These are phyloP conservation scores for Pouteria glomerata DNA, from an alignment of 148 eudicot species.

Conservation along the genomic window DNA sequence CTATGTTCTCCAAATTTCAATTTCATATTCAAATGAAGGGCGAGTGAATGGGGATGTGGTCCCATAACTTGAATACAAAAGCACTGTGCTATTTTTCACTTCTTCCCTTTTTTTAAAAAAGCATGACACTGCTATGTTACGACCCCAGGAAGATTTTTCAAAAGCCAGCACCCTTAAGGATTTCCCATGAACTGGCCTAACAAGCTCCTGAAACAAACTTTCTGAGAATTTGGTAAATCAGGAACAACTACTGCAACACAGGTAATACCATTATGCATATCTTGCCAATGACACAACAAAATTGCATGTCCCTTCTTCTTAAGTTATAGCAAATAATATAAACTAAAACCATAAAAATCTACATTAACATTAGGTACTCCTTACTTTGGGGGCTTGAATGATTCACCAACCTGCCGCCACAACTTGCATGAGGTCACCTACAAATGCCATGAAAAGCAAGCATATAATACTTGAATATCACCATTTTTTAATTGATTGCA, in stretches of 20 bases:
- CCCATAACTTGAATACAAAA: neutral
- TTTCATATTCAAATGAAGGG: neutral
- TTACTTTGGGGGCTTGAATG: slow-evolving; percentile 61
- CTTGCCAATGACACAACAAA: neutral
- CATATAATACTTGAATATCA: slow-evolving; percentile 1
- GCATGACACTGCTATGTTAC: no score
- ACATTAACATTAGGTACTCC: slow-evolving; percentile 12
- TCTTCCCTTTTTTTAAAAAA: no score
- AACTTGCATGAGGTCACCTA: slow-evolving; percentile 53
- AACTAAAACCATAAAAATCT: neutral
- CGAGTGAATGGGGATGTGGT: neutral
- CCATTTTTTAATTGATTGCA: neutral
- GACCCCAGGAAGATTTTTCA: neutral
- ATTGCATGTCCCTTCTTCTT: neutral
- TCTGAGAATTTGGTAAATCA: neutral
- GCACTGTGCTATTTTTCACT: neutral
- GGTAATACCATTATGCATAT: neutral
- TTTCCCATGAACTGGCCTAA: neutral
- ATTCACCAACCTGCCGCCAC: slow-evolving; percentile 59
- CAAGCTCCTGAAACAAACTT: neutral
- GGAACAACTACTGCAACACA: neutral
- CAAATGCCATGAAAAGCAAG: slow-evolving; percentile 5
- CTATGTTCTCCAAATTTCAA: neutral
- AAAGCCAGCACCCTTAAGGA: neutral
- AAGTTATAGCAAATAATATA: neutral